Percentiles rank a stretch among this genome's conserved stretches.
Evolutionary conservation across 768 basidiomycete species (phyloP).

Genomic region (Lyophyllum shimeji): DNA sequence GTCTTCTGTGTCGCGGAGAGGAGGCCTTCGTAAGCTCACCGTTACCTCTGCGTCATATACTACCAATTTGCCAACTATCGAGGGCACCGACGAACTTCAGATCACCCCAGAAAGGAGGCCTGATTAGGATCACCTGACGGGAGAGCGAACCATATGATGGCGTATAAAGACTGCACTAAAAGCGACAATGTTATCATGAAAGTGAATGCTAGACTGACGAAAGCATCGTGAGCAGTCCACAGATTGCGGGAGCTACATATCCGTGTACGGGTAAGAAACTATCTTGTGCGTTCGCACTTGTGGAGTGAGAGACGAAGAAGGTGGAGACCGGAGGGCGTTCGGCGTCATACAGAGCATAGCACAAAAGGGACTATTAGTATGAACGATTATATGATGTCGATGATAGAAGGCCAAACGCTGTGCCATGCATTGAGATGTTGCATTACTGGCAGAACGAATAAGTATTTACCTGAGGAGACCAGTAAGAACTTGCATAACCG

Average conservation of each 20-base stretch:
- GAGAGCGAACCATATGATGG: not conserved
- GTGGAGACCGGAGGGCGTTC: not conserved
- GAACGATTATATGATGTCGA: conserved; percentile 44
- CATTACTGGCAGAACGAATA: not conserved
- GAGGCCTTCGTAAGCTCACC: not conserved
- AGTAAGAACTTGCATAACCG: conserved; percentile 40
- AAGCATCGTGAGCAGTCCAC: too few species aligned
- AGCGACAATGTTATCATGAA: too few species aligned
- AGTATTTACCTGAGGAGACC: conserved; percentile 38
- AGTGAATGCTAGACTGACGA: too few species aligned
- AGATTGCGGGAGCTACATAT: too few species aligned
- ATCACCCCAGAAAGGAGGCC: not conserved
- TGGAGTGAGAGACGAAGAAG: not conserved
- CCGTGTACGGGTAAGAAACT: too few species aligned
- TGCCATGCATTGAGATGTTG: conserved; percentile 1
- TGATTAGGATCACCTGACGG: not conserved
- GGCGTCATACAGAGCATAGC: conserved; percentile 1
- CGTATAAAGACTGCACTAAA: not conserved
- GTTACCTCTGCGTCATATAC: not conserved
- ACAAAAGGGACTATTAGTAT: not conserved
- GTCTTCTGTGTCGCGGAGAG: not conserved
- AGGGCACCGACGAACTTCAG: not conserved
- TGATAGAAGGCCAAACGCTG: conserved; percentile 46
- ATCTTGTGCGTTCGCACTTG: not conserved
- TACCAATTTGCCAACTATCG: not conserved